Conservation (phyloP, 2,329 filamentous ascomycete species). For the Tolypocladium nubicola region DNA sequence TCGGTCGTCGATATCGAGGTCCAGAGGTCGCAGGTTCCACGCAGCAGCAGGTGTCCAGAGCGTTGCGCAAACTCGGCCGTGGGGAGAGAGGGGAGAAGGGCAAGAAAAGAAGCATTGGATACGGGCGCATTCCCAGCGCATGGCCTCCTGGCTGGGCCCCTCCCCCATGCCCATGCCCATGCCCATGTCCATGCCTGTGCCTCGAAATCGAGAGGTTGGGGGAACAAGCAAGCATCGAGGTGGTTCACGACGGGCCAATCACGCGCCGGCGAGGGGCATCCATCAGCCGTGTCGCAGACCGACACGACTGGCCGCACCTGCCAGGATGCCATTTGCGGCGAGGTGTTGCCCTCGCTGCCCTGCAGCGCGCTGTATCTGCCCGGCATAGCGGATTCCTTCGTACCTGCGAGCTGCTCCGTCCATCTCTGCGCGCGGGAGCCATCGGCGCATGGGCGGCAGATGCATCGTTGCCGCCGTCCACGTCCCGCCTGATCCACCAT, state of each 20-base stretch:
- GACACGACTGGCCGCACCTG: background rate
- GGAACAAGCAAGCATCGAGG: background rate
- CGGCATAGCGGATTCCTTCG: too few relatives aligned
- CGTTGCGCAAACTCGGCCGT: background rate
- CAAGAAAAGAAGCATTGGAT: background rate
- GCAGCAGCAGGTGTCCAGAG: too few relatives aligned
- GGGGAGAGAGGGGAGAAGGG: background rate
- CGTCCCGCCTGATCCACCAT: background rate
- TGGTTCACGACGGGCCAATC: conserved; percentile 3
- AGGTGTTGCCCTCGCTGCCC: too few relatives aligned
- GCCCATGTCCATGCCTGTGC: background rate
- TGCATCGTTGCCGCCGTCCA: background rate
- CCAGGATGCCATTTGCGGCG: too few relatives aligned
- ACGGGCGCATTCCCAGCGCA: background rate
- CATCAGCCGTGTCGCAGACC: conserved; percentile 3
- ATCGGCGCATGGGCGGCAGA: background rate
- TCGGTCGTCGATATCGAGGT: background rate
- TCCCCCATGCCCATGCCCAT: background rate
- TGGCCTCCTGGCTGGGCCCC: background rate
- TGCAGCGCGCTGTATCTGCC: too few relatives aligned
- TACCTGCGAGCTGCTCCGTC: too few relatives aligned
- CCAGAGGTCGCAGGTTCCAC: background rate
- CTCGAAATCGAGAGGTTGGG: conserved; percentile 9
- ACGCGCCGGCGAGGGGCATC: background rate
- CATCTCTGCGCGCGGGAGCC: background rate